phyloP scores from a whole-genome alignment of 2,329 filamentous ascomycete species.

The Coniochaeta sp. region DNA sequence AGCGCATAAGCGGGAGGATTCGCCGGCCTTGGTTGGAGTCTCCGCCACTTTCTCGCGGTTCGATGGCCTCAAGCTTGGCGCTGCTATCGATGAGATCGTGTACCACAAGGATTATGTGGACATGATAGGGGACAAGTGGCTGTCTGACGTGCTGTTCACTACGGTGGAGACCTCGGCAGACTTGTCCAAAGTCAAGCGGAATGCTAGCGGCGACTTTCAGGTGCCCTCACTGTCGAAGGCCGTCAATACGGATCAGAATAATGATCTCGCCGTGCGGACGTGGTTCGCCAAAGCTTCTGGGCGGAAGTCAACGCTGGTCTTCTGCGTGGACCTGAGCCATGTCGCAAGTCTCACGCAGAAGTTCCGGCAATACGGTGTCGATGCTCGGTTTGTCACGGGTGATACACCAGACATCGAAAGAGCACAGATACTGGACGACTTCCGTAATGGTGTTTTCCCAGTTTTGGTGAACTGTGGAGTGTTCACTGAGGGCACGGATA shows the following conservation, averaged over 20 bases:
- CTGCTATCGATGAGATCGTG: constrained; percentile 89
- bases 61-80: constrained; percentile 74
- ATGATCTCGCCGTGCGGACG: constrained; percentile 76
- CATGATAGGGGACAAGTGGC: constrained; percentile 80
- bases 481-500: constrained; percentile 96
- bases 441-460: constrained; percentile 69
- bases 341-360: constrained; percentile 65
- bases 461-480: constrained; percentile 93
- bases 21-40: constrained; percentile 75
- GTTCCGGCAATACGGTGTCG: constrained; percentile 71
- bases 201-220: constrained; percentile 71
- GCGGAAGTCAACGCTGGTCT: constrained; percentile 81
- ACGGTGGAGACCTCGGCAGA: constrained; percentile 81
- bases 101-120: constrained; percentile 74
- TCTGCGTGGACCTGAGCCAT: constrained; percentile 87
- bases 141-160: constrained; percentile 88
- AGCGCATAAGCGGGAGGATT: constrained; percentile 31
- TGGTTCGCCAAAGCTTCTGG: constrained; percentile 72
- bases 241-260: constrained; percentile 76
- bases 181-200: constrained; percentile 60
- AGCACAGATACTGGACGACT: constrained; percentile 64
- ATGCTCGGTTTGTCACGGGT: constrained; percentile 82
- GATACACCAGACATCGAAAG: constrained; percentile 66
- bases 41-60: constrained; percentile 70
- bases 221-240: constrained; percentile 67